Evolutionary conservation across 768 basidiomycete genomes (phyloP).

Genomic region (Solioccasus polychromus): DNA sequence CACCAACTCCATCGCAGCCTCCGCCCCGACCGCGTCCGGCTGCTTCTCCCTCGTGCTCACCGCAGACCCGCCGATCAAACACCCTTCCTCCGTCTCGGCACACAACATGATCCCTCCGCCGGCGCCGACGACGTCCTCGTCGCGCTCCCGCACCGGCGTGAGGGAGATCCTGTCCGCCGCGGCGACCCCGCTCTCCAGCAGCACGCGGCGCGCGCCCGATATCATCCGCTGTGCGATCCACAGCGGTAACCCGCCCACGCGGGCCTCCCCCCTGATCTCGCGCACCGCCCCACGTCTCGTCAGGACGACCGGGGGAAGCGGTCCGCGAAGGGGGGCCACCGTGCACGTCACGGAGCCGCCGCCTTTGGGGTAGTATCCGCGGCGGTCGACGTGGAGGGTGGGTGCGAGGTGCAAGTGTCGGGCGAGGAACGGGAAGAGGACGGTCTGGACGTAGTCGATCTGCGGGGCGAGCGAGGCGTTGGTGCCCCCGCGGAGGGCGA

Average conservation of each 20-base stretch:
- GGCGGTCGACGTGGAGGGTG: conserved; percentile 45
- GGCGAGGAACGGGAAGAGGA: conserved; percentile 67
- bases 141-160: conserved; percentile 44
- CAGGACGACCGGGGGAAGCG: conserved; percentile 47
- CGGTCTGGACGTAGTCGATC: conserved; percentile 64
- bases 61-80: conserved; percentile 66
- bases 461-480: conserved; percentile 72
- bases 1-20: conserved; percentile 59
- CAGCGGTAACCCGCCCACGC: conserved; percentile 63
- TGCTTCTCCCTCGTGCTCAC: conserved; percentile 51
- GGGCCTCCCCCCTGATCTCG: conserved; percentile 55
- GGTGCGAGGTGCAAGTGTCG: conserved; percentile 49
- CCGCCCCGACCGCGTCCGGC: conserved; percentile 49
- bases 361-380: conserved; percentile 75
- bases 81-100: conserved; percentile 70
- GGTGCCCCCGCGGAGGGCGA: conserved; percentile 67
- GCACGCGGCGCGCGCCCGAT: conserved; percentile 44
- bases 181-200: conserved; percentile 38
- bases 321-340: conserved; percentile 33
- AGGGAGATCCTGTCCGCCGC: conserved; percentile 31
- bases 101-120: conserved; percentile 74
- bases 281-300: conserved; percentile 55
- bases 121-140: conserved; percentile 47
- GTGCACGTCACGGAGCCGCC: conserved; percentile 58
- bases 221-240: conserved; percentile 56